phyloP scores from a whole-genome alignment of 768 basidiomycete genomes.

The Russula earlei region DNA sequence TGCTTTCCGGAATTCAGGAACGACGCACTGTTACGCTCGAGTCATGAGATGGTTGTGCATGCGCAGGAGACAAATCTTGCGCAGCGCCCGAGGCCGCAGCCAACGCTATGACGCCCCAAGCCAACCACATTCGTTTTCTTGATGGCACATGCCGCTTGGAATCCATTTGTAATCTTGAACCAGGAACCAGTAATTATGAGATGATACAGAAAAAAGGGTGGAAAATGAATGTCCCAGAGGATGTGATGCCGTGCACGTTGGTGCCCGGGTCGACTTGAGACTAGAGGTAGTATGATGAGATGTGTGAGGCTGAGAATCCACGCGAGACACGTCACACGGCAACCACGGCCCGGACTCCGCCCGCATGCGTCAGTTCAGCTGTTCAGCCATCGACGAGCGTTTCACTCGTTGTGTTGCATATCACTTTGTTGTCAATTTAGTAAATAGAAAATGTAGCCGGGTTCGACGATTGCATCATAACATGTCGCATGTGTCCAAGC shows the following conservation, averaged over 20 bases:
- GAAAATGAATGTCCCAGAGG: not conserved
- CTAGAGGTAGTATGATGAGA: not conserved
- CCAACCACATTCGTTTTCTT: conserved; percentile 26
- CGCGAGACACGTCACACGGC: conserved; percentile 9
- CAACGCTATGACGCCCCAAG: conserved; percentile 26
- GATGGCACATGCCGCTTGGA: conserved; percentile 4
- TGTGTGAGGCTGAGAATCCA: not conserved
- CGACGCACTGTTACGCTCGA: conserved; percentile 2
- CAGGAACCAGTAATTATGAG: not conserved
- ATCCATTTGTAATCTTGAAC: conserved; percentile 1
- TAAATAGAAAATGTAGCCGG: no score
- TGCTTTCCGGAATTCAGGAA: not conserved
- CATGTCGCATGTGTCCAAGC: not conserved
- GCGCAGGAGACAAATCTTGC: conserved; percentile 10
- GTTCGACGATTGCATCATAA: not conserved
- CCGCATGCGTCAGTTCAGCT: no score
- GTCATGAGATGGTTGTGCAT: conserved; percentile 1
- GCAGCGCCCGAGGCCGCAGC: conserved; percentile 22
- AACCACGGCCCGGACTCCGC: no score
- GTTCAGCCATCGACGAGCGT: no score
- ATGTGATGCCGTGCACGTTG: not conserved
- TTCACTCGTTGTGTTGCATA: no score
- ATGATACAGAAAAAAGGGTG: not conserved
- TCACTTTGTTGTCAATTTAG: no score
- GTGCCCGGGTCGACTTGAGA: not conserved